phyloP scores from a whole-genome alignment of 2,329 filamentous ascomycete genomes.

The Amylocarpus encephaloides region DNA sequence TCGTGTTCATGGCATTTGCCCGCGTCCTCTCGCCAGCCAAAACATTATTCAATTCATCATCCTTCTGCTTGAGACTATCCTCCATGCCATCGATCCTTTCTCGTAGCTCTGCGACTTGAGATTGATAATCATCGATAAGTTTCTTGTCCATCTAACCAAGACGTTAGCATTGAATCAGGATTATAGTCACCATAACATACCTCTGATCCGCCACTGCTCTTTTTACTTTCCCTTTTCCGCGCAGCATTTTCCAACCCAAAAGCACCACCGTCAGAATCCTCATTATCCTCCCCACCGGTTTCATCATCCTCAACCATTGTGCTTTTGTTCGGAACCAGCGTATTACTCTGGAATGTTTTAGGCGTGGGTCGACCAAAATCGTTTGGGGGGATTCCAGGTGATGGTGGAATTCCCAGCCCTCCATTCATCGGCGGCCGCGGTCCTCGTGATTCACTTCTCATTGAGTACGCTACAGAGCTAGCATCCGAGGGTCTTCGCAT shows the following conservation, averaged over 20 bases:
- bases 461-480: slow-evolving; percentile 43
- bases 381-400: slow-evolving; percentile 51
- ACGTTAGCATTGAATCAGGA: slow-evolving; percentile 15
- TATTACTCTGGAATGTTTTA: slow-evolving; percentile 91
- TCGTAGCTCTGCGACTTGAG: slow-evolving; percentile 67
- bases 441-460: slow-evolving; percentile 31
- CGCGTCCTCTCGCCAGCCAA: slow-evolving; percentile 53
- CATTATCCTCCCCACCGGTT: slow-evolving; percentile 59
- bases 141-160: slow-evolving; percentile 56
- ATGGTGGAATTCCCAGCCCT: slow-evolving; percentile 48
- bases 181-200: slow-evolving; percentile 24
- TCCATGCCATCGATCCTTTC: slow-evolving; percentile 70
- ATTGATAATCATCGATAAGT: slow-evolving; percentile 71
- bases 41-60: slow-evolving; percentile 58
- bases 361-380: slow-evolving; percentile 71
- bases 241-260: slow-evolving; percentile 50
- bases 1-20: slow-evolving; percentile 45
- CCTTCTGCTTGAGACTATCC: slow-evolving; percentile 60
- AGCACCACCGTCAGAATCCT: slow-evolving; percentile 71
- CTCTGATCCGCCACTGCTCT: slow-evolving; percentile 35
- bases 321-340: slow-evolving; percentile 95
- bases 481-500: slow-evolving; percentile 46
- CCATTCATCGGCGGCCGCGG: slow-evolving; percentile 37
- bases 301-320: slow-evolving; percentile 96
- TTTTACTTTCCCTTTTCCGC: slow-evolving; percentile 34